phyloP scores from a whole-genome alignment of 805 yeast species.

The Pichia californica region DNA sequence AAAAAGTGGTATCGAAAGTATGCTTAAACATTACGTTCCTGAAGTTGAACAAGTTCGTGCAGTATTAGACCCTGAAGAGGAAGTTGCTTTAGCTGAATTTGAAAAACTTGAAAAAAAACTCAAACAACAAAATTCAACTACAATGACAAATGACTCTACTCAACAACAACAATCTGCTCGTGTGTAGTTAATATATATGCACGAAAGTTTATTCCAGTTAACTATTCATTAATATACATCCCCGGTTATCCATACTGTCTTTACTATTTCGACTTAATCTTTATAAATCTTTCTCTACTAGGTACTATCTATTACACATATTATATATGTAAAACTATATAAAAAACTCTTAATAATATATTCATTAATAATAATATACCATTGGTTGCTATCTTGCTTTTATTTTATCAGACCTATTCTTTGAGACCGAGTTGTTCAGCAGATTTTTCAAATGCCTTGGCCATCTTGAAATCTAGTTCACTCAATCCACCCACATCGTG shows the following conservation, averaged over 20 bases:
- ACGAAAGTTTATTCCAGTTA: too few species aligned
- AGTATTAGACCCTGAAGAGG: conserved; percentile 34
- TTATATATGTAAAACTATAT: too few species aligned
- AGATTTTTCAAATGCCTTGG: conserved; percentile 39
- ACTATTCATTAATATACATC: too few species aligned
- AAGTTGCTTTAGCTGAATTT: conserved; percentile 67
- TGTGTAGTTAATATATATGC: not conserved
- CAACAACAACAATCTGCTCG: too few species aligned
- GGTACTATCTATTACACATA: not conserved
- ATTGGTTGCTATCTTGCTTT: too few species aligned
- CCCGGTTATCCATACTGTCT: too few species aligned
- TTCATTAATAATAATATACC: too few species aligned
- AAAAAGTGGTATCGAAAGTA: conserved; percentile 62
- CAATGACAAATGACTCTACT: too few species aligned
- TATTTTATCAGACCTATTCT: too few species aligned
- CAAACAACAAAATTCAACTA: conserved; percentile 15
- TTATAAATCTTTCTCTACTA: too few species aligned
- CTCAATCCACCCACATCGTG: conserved; percentile 55
- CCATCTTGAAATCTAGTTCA: conserved; percentile 54
- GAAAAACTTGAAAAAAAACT: conserved; percentile 70
- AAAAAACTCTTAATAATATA: too few species aligned
- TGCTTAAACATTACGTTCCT: conserved; percentile 64
- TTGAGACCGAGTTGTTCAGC: conserved; percentile 9
- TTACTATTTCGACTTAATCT: too few species aligned
- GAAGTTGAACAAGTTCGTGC: conserved; percentile 53